Evolutionary conservation across 1,284 basidiomycete genomes (phyloP), one percentile per base, ranked within the genome.

Genomic region (Stygiomarasmius scandens): DNA sequence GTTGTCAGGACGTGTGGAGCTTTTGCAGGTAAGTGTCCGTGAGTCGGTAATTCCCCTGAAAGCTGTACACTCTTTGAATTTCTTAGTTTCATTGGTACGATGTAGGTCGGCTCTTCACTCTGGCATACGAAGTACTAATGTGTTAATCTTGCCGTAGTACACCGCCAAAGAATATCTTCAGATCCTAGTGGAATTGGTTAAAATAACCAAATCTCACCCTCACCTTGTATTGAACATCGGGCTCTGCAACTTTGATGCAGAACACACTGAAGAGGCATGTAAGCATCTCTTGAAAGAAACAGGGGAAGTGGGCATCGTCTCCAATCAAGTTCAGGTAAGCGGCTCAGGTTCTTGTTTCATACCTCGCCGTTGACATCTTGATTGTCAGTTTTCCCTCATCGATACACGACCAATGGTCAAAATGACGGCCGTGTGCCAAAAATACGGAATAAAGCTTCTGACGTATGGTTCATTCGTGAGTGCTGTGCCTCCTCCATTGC

Each of bases 291-390:
- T 58, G 11, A 41, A 45, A 12, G 48, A 52, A 24, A 41, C 55
- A 19, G 82, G 83, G n/a, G 75, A 78, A 20, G 81, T 80, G 3
- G 73, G 74, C 41, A 79, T 86, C 52, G 82, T 85, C 19, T 82
- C 83, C 10, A 86, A 86, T 67, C 85, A 86, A 67, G 80, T 86
- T n/a, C 85, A 83, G 76, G 85, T 82, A 61, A 22, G 58, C 44
- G 16, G 19, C 12, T 23, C 8, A 52, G 29, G 5, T 32, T 6
- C 29, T 12, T 12, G 29, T 32, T 32, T 32, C 29, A 32, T 5
- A 32, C 6, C 29, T 32, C 29, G 29, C 29, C 29, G 29, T 32
- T 32, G 12, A 32, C 29, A 32, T 32, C 12, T 12, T 6, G 12
- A 32, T 32, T 32, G 5, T 12, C 29, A 86, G 85, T 86, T 84